Evolutionary conservation across 2,329 filamentous ascomycete species (phyloP), one percentile per base, ranked within the genome.

Genomic region (Fusarium sp.): DNA sequence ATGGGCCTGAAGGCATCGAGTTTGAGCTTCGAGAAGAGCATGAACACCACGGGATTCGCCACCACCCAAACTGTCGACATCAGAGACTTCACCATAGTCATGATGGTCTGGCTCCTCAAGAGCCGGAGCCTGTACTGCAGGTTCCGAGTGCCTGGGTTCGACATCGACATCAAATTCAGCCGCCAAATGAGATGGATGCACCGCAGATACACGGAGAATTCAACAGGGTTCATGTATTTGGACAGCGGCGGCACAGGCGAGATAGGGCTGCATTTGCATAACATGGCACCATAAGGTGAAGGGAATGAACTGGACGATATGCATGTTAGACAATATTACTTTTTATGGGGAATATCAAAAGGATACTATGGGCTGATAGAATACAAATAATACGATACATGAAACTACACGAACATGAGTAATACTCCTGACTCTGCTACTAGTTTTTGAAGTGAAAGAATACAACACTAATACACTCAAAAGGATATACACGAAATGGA

Each of bases 171-270:
- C 11, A 40, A 3, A 4, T 36, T 4, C 41, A 49, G 8, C 37
- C 41, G 21, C 49, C 23, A 14, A 73, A 73, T 33, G 67, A 67
- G 10, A 73, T 73, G 71, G 71, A 73, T 42, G 71, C 71, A 9
- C 71, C 71, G n/a, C 71, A 73, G 55, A 57, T 72, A 20, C 36
- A 65, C 17, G 15, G 35, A 7, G 35, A 23, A 25, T 40, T 35
- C 43, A 40, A 60, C 13, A 47, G 25, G 17, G 29, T 52, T 13
- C 41, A 37, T 23, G 6, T 46, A 11, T 55, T 46, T 17, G 40
- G 43, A 20, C 50, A 66, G 13, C 42, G 42, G 10, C n/a, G 18
- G 10, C 37, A 39, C 3, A 54, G 35, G 6, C 36, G 33, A 13
- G 41, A 33, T 15, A 52, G 46, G 11, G 25, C 31, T 18, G 8